Evolutionary conservation across 805 yeast species (phyloP), one percentile per base, ranked within the genome.

Genomic region (Komagataella phaffii): DNA sequence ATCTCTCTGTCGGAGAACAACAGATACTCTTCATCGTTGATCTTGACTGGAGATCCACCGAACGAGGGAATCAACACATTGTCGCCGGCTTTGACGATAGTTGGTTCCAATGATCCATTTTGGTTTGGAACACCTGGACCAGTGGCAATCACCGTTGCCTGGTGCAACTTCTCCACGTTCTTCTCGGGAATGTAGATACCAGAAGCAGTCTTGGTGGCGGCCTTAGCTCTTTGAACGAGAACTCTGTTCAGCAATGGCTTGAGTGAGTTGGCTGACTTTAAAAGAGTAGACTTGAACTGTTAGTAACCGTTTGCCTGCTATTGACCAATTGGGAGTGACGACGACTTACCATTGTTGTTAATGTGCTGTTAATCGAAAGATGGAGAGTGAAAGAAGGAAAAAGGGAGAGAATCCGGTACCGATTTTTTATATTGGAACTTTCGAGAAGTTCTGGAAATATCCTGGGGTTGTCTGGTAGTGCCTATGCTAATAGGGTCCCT

Each of bases 221-320:
- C 95, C 77, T 88, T 89, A 65, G 85, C 72, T 71, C 97, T 86
- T 75, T 90, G 97, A 56, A 93, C 96, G 57, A 93, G 80, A 55
- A 93, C 91, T 73, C 99, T 85, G 82, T 93, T 98, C 60, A 93
- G 77, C 60, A 95, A 81, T 57, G 99, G 99, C 59, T 84, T 83
- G 65, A 93, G 84, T 54, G 88, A 79, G 72, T 88, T 85, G 62
- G 88, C 93, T 58, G 87, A 81, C 70, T 87, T 88, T 66, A 85
- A 72, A 58, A 85, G 65, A 49, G 89, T 76, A 54, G 79, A 70
- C 80, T 73, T 30, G 40, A 10, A 4, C 40, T 10, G 40, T 30
- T 30, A 30, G 40, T 30, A 30, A 10, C 14, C n/a, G 1, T 30
- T 7, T 8, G 40, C n/a, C 3, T 30, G n/a, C 14, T 30, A 30